Percentiles rank a stretch among this genome's conserved stretches.
These are phyloP conservation scores for Hygrocybe punicea DNA, from an alignment of 768 basidiomycete species.

Conservation along the genomic window DNA sequence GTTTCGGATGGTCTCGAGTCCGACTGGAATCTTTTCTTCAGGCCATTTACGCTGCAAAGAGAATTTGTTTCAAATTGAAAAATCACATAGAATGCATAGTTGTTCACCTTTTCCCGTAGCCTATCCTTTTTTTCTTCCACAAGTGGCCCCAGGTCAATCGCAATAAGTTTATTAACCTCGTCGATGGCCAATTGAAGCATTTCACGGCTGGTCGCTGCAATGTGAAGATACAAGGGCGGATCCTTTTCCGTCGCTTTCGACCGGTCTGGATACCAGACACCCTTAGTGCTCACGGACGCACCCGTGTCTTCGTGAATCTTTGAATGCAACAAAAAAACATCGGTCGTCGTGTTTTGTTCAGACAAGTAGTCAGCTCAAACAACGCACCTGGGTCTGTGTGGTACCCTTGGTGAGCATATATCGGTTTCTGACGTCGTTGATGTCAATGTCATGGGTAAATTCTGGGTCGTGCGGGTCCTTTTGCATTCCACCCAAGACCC, in stretches of 20 bases:
- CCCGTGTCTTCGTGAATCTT: constrained; percentile 95
- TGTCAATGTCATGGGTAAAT: constrained; percentile 89
- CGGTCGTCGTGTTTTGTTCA: too few relatives aligned
- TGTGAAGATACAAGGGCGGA: constrained; percentile 90
- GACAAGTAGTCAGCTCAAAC: background rate
- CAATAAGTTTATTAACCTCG: constrained; percentile 69
- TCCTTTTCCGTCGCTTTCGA: constrained; percentile 88
- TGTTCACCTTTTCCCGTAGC: constrained; percentile 58
- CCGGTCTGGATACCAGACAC: constrained; percentile 94
- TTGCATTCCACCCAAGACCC: constrained; percentile 41
- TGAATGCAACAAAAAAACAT: constrained; percentile 4
- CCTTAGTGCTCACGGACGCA: constrained; percentile 88
- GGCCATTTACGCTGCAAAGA: constrained; percentile 85
- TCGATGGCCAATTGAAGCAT: constrained; percentile 63
- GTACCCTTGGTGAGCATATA: constrained; percentile 92
- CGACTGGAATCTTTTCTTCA: constrained; percentile 90
- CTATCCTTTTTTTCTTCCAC: constrained; percentile 76
- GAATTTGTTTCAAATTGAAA: background rate
- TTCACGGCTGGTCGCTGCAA: constrained; percentile 71
- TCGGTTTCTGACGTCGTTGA: constrained; percentile 93
- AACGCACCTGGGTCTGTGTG: constrained; percentile 83
- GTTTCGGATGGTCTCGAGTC: constrained; percentile 86
- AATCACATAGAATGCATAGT: background rate
- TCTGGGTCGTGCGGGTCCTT: constrained; percentile 75
- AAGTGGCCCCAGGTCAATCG: constrained; percentile 72